A percentile compares a stretch with the other conserved stretches of the same genome.
Evolutionary conservation across 257 asterid genomes (phyloP).

Genomic region (Cordia subcordata): DNA sequence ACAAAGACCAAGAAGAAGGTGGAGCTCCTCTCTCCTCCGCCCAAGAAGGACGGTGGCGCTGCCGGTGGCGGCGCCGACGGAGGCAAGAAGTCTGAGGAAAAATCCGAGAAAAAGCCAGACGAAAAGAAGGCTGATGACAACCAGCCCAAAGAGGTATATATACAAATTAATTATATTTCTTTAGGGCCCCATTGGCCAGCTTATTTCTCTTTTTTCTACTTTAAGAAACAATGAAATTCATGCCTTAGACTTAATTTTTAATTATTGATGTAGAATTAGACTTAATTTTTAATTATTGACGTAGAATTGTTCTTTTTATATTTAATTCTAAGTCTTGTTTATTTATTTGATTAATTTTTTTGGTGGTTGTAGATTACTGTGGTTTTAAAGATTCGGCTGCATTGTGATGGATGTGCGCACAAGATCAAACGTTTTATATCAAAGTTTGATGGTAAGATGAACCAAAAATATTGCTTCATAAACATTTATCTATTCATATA

Average conservation of each 20-base stretch:
- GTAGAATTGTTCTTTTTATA: no score
- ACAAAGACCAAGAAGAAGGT: constrained; percentile 83
- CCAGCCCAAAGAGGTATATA: constrained; percentile 59
- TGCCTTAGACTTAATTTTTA: no score
- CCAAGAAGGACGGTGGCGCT: constrained; percentile 38
- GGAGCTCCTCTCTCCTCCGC: constrained; percentile 69
- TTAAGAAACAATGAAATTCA: no score
- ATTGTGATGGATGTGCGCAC: constrained; percentile 87
- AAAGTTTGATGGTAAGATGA: constrained; percentile 57
- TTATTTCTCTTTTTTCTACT: no score
- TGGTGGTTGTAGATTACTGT: constrained; percentile 34
- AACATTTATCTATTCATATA: no score
- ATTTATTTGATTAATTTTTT: neutral
- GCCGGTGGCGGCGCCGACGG: no score
- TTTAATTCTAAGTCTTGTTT: constrained; percentile 4
- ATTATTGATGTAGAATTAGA: no score
- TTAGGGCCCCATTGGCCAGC: no score
- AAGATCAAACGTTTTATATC: constrained; percentile 66
- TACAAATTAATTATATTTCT: neutral
- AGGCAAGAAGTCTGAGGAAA: constrained; percentile 45
- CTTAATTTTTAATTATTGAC: no score
- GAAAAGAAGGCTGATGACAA: constrained; percentile 39
- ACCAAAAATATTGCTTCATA: neutral
- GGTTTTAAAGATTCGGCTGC: constrained; percentile 65
- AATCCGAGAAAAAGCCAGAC: constrained; percentile 40